phyloP scores from a whole-genome alignment of 2,329 filamentous ascomycete genomes.

The Aspergillus melleus region DNA sequence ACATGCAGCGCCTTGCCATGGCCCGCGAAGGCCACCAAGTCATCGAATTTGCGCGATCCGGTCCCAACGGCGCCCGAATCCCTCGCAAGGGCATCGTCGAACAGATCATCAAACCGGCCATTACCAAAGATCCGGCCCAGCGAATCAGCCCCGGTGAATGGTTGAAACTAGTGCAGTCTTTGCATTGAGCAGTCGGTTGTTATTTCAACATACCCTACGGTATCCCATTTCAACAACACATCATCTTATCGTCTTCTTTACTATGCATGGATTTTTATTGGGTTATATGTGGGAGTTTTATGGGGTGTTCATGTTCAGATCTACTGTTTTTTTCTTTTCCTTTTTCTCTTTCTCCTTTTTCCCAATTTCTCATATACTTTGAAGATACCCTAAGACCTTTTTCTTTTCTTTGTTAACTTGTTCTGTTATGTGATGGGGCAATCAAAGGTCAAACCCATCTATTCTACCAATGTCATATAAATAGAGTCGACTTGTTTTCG shows the following conservation, averaged over 20 bases:
- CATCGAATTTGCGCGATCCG: slow-evolving; percentile 41
- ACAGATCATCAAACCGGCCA: slow-evolving; percentile 37
- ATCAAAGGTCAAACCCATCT: no score
- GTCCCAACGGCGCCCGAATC: slow-evolving; percentile 38
- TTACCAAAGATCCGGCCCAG: slow-evolving; percentile 38
- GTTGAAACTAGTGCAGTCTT: slow-evolving; percentile 23
- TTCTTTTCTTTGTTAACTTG: not conserved
- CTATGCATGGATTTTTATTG: not conserved
- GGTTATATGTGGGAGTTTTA: not conserved
- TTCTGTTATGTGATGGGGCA: not conserved
- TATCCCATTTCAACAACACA: not conserved
- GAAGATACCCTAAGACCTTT: not conserved
- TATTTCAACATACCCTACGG: not conserved
- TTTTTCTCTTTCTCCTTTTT: not conserved
- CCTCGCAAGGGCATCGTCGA: slow-evolving; percentile 44
- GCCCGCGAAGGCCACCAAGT: slow-evolving; percentile 46
- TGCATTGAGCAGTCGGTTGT: not conserved
- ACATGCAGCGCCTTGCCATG: slow-evolving; percentile 45
- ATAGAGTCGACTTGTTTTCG: not conserved
- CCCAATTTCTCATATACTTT: not conserved
- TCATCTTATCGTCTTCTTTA: not conserved
- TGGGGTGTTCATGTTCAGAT: not conserved
- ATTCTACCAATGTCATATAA: not conserved
- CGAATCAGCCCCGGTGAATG: slow-evolving; percentile 35
- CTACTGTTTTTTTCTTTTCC: not conserved